Evolutionary conservation across 441 rosid species (phyloP), one percentile per base, ranked within the genome.

Genomic region (Adansonia grandidieri): DNA sequence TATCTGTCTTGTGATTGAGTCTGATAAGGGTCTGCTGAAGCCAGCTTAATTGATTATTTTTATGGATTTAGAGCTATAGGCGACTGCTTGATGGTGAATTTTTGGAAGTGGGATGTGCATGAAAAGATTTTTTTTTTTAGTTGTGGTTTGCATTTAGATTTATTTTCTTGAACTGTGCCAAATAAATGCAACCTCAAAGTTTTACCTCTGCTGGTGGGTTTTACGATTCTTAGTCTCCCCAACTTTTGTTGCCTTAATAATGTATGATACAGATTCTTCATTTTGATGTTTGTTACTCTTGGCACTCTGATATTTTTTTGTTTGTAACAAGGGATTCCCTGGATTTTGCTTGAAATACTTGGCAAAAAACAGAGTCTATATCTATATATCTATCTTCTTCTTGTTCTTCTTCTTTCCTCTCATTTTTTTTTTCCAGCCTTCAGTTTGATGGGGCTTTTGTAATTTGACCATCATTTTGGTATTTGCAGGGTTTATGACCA

Each of bases 401-500:
- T 19, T 65, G 9, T 24, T 9, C 40, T 6, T n/a, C 9, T 45
- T 22, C 28, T 0, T 11, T 47, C 20, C 11, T 68, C 15, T 37
- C 6, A 9, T 47, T 66, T 57, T 14, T 6, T 45, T 20, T 45
- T 69, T 47, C 19, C 73, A 47, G 13, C 14, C 60, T 70, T 3
- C 44, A 0, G 44, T 70, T 24, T 45, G n/a, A 3, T 42, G 8
- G 0, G 47, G 65, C 32, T 37, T 72, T 64, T 57, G 74, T 67
- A 37, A 54, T 71, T n/a, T 81, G 77, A 57, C 28, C 37, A 24
- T 64, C 0, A 15, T 58, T 11, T 60, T 17, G 47, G 72, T 78
- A 32, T 70, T 85, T 67, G 73, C 91, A 94, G 99, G 94, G 98
- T 96, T 64, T 96, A 96, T 75, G 99, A 93, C 85, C 98, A 96